Base-by-base conservation (phyloP, 768 basidiomycete species). In the Amanita brunnescens region DNA sequence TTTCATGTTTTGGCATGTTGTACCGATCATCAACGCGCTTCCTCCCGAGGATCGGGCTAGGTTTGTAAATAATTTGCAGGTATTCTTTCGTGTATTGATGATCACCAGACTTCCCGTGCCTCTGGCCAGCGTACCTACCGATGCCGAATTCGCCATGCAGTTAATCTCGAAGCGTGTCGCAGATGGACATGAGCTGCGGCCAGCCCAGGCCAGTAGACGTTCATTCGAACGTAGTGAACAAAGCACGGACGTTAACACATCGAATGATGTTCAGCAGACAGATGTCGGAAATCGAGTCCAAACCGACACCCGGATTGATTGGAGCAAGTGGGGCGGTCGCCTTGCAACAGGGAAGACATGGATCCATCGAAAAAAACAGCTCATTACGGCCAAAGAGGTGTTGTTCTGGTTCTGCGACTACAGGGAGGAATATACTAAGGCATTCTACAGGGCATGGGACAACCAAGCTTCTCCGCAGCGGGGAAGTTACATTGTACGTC, bases 111-210 rank as follows among this genome's bases (percentile, higher is more conserved):
- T 80, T 10, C 75, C 78, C 18, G 65, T 70, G 6, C 64, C 70
- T 2, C 71, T 85, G 44, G 54, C 58, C 33, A 74, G 80, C 53
- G 76, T 75, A 9, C 83, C 85, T 0, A 86, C 82, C 3, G 83
- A 87, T 56, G 74, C 78, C 3, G 81, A 86, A 43, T 81, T 82
- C 58, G 83, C 85, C 2, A 85, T 85, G 79, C 74, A 82, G 33
- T 61, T 86, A 9, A 84, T 86, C 14, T 74, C 82, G 3, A 70
- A 74, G 51, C 77, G 84, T 6, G 70, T 84, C 3, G 73, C 77
- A 30, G 65, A 71, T 16, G 83, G 83, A 5, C 67, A 81, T 44
- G 69, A 73, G 21, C 60, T 83, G 32, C 66, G 61, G 18, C 69
- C 75, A 18, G 4, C 56, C 65, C 32, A 64, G 54, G 41, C 26